Conservation (phyloP, 2,329 filamentous ascomycete genomes). For the Arthrocladium fulminans region DNA sequence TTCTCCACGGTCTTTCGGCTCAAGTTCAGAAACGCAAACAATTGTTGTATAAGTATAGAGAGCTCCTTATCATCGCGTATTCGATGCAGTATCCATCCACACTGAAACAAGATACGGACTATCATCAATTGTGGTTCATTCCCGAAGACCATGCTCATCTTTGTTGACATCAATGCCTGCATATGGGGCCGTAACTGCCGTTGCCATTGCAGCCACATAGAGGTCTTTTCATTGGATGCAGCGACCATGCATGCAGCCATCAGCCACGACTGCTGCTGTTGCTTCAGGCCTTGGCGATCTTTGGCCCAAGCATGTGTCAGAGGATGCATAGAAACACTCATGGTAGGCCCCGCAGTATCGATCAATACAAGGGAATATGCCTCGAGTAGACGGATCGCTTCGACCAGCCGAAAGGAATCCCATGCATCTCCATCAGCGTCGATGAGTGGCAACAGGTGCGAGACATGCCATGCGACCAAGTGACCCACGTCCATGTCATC, state of each 20-base stretch:
- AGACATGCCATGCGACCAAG: slow-evolving; percentile 17
- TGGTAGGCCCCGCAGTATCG: slow-evolving; percentile 9
- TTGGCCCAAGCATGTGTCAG: slow-evolving; percentile 30
- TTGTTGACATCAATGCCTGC: slow-evolving; percentile 4
- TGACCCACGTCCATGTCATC: slow-evolving; percentile 5
- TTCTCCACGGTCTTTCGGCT: not conserved
- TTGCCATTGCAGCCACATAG: slow-evolving; percentile 7
- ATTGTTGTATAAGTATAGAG: not conserved
- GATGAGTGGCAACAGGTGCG: slow-evolving; percentile 17
- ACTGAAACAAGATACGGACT: slow-evolving; percentile 2
- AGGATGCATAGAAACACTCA: slow-evolving; percentile 28
- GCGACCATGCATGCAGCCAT: slow-evolving; percentile 15
- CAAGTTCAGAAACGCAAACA: not conserved
- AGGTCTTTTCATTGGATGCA: not conserved
- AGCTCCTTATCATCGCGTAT: slow-evolving; percentile 6
- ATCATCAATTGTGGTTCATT: slow-evolving; percentile 4
- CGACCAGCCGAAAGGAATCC: slow-evolving; percentile 24
- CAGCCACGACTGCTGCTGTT: slow-evolving; percentile 22
- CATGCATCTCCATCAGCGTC: slow-evolving; percentile 20
- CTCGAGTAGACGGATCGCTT: slow-evolving; percentile 24
- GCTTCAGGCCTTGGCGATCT: slow-evolving; percentile 22
- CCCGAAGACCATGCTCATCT: not conserved
- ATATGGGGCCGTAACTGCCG: slow-evolving; percentile 15
- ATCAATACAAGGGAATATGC: slow-evolving; percentile 25
- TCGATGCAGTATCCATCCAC: slow-evolving; percentile 4